Evolutionary conservation across 768 basidiomycete species (phyloP).

Genomic region (Boletus insuetus): DNA sequence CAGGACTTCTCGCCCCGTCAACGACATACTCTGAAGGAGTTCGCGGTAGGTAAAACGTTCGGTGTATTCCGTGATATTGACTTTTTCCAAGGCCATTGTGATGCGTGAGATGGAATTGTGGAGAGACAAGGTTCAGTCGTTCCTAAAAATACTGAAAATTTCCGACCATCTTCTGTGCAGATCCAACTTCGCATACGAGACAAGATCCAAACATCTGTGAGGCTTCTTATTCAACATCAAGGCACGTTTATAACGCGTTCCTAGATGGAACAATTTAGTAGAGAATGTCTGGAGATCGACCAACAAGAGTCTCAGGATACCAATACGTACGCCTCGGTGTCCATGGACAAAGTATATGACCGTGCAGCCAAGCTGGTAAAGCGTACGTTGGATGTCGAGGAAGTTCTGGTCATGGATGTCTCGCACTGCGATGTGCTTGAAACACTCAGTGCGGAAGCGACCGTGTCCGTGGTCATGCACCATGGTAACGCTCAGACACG

Average conservation of each 20-base stretch:
- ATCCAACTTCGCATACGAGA: slow-evolving; percentile 90
- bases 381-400: slow-evolving; percentile 88
- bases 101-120: slow-evolving; percentile 97
- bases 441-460: slow-evolving; percentile 55
- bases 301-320: slow-evolving; percentile 32
- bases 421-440: slow-evolving; percentile 88
- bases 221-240: slow-evolving; percentile 18
- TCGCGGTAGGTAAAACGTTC: slow-evolving; percentile 51
- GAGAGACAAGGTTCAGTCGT: slow-evolving; percentile 72
- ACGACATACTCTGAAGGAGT: slow-evolving; percentile 90
- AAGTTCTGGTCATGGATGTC: slow-evolving; percentile 89
- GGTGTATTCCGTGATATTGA: slow-evolving; percentile 2
- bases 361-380: slow-evolving; percentile 88
- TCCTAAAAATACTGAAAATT: not conserved
- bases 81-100: slow-evolving; percentile 56
- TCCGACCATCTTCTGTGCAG: slow-evolving; percentile 33
- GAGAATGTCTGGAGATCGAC: slow-evolving; percentile 92
- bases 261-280: slow-evolving; percentile 93
- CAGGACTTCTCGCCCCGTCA: slow-evolving; percentile 86
- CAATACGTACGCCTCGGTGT: slow-evolving; percentile 27
- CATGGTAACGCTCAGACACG: slow-evolving; percentile 57
- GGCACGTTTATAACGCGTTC: not conserved
- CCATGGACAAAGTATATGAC: slow-evolving; percentile 90
- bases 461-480: slow-evolving; percentile 68
- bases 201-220: slow-evolving; percentile 83